These are phyloP conservation scores for Diospyros lotus DNA, from an alignment of 148 eudicot genomes.

Conservation along the genomic window DNA sequence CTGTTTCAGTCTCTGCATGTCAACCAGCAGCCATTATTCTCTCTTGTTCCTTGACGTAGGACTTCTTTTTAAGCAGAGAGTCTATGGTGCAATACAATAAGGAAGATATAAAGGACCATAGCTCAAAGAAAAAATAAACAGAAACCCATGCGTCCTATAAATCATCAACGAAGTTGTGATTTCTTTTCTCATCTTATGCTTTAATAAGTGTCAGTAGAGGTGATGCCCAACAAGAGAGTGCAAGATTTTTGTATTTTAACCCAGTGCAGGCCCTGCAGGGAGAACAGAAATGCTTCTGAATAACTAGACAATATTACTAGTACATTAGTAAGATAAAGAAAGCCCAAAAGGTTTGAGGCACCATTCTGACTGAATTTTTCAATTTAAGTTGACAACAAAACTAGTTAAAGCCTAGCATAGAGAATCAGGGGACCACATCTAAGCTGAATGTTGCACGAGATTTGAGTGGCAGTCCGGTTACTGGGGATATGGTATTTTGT, in stretches of 20 bases:
- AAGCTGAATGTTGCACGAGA: no score
- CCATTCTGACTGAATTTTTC: no score
- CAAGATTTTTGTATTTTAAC: background rate
- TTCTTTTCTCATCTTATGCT: no score
- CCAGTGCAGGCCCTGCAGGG: background rate
- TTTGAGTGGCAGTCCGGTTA: no score
- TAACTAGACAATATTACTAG: background rate
- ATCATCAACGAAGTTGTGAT: no score
- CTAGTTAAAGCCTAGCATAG: no score
- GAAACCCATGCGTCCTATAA: background rate
- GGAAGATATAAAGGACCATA: background rate
- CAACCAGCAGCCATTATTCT: background rate
- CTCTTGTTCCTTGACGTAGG: background rate
- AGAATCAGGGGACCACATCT: no score
- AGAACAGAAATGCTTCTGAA: background rate
- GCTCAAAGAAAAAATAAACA: background rate
- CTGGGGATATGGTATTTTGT: no score
- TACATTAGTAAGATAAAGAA: background rate
- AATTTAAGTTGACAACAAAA: no score
- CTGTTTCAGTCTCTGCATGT: background rate
- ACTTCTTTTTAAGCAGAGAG: background rate
- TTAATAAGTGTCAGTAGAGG: background rate
- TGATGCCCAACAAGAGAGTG: background rate
- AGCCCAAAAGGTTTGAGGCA: background rate
- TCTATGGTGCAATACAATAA: background rate